Evolutionary conservation across 164 flowering plant species (phyloP).

Genomic region (Vitis rotundifolia): DNA sequence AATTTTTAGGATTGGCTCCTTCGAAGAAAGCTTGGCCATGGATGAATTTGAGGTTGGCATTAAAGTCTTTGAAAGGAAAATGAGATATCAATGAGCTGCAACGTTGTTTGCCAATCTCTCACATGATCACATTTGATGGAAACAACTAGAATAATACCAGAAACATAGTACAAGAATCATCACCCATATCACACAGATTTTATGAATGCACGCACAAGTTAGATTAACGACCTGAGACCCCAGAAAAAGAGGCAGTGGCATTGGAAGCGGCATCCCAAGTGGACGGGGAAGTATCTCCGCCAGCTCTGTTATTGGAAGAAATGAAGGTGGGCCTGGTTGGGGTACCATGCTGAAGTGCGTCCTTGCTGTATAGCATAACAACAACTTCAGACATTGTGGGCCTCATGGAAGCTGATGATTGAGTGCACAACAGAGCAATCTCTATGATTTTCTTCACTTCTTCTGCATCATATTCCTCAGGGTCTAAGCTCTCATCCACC

Average conservation of each 20-base stretch:
- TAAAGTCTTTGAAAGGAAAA: too few relatives aligned
- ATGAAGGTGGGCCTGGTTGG: conserved; percentile 32
- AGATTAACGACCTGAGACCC: conserved; percentile 2
- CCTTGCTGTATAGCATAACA: conserved; percentile 25
- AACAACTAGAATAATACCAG: too few relatives aligned
- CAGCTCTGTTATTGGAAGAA: conserved; percentile 14
- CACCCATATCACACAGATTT: too few relatives aligned
- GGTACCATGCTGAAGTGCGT: not conserved
- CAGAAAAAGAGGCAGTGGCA: conserved; percentile 30
- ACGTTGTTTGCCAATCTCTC: too few relatives aligned
- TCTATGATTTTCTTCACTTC: conserved; percentile 39
- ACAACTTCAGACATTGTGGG: conserved; percentile 58
- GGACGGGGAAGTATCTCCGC: conserved; percentile 18
- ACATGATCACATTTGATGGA: too few relatives aligned
- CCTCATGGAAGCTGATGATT: conserved; percentile 32
- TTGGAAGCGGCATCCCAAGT: conserved; percentile 28
- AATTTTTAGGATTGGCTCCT: too few relatives aligned
- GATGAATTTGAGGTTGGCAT: too few relatives aligned
- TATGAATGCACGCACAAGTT: too few relatives aligned
- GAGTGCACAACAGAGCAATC: conserved; percentile 49
- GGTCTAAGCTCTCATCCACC: conserved; percentile 38
- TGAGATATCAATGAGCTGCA: too few relatives aligned
- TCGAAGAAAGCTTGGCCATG: too few relatives aligned
- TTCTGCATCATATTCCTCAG: conserved; percentile 24
- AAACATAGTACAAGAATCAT: too few relatives aligned